Percentiles rank a stretch among this genome's conserved stretches.
These are phyloP conservation scores for Coemansia sp. DNA, from an alignment of 192 early-diverging fungal genomes.

Conservation along the genomic window DNA sequence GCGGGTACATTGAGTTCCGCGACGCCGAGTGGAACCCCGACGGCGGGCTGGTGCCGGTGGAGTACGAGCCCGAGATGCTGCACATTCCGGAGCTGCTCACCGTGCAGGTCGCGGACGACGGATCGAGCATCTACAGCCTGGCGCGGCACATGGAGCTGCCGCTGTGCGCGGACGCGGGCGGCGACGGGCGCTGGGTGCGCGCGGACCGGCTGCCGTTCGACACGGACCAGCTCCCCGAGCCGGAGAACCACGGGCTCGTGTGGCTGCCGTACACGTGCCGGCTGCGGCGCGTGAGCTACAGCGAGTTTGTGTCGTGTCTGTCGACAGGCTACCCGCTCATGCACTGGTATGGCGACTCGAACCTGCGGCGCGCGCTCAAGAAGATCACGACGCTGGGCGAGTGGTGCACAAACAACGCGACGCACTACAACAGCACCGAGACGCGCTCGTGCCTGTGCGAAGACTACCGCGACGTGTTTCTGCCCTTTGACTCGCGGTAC, in stretches of 20 bases:
- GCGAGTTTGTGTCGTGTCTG: slow-evolving; percentile 43
- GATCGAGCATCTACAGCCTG: slow-evolving; percentile 3
- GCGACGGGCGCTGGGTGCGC: slow-evolving; percentile 50
- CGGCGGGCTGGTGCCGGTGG: slow-evolving; percentile 14
- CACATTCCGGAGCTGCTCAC: slow-evolving; percentile 7
- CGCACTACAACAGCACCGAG: slow-evolving; percentile 2
- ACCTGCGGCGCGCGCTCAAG: slow-evolving; percentile 49
- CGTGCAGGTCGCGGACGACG: not conserved
- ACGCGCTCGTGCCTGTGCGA: slow-evolving; percentile 45
- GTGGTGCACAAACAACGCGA: slow-evolving; percentile 29
- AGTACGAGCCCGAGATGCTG: slow-evolving; percentile 36
- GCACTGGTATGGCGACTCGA: slow-evolving; percentile 56
- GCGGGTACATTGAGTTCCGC: slow-evolving; percentile 42
- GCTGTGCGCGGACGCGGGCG: slow-evolving; percentile 29
- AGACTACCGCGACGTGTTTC: slow-evolving; percentile 34
- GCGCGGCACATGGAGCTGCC: slow-evolving; percentile 43
- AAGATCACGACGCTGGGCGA: slow-evolving; percentile 44
- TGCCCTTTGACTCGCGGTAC: slow-evolving; percentile 19
- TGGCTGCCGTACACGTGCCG: slow-evolving; percentile 56
- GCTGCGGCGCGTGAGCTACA: slow-evolving; percentile 30
- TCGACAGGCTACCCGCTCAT: slow-evolving; percentile 23
- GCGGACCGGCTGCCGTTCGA: slow-evolving; percentile 9
- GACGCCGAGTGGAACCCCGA: slow-evolving; percentile 55
- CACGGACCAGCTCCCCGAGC: not conserved
- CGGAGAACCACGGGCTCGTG: slow-evolving; percentile 32